Conservation (phyloP, 2,329 filamentous ascomycete species). For the Alternaria viburni region DNA sequence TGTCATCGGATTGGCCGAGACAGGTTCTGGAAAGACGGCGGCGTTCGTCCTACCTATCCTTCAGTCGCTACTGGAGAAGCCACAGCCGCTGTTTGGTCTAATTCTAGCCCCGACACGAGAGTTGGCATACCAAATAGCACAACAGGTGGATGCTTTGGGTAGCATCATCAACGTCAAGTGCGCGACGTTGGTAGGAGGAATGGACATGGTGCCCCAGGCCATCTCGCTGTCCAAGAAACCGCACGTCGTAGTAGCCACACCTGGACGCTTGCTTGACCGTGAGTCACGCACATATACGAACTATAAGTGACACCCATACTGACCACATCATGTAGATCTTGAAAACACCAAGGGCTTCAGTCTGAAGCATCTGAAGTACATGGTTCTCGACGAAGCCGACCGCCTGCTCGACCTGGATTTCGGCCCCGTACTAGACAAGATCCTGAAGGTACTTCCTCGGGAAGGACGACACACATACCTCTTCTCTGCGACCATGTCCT, state of each 20-base stretch:
- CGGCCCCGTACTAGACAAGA: constrained; percentile 88
- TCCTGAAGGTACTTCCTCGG: constrained; percentile 81
- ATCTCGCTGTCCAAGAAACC: constrained; percentile 96
- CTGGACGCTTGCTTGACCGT: constrained; percentile 43
- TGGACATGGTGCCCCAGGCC: constrained; percentile 92
- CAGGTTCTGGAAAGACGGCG: constrained; percentile 93
- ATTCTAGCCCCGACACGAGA: constrained; percentile 93
- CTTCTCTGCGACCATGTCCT: constrained; percentile 93
- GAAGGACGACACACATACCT: constrained; percentile 69
- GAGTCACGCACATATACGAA: not conserved
- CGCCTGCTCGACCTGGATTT: constrained; percentile 93
- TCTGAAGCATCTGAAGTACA: constrained; percentile 78
- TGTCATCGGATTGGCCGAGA: constrained; percentile 92
- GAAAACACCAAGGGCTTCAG: constrained; percentile 95
- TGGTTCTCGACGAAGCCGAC: constrained; percentile 96
- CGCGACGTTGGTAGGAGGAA: constrained; percentile 86
- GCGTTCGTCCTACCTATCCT: constrained; percentile 94
- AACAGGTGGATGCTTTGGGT: constrained; percentile 86
- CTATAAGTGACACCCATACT: not conserved
- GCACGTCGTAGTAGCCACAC: constrained; percentile 91
- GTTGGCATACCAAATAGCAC: constrained; percentile 87
- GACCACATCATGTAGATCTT: constrained; percentile 61
- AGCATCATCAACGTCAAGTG: constrained; percentile 86
- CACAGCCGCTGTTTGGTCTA: constrained; percentile 84
- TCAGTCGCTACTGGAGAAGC: constrained; percentile 85